Conservation (phyloP, 371 early-diverging fungal species). For the Mortierella sp. region DNA sequence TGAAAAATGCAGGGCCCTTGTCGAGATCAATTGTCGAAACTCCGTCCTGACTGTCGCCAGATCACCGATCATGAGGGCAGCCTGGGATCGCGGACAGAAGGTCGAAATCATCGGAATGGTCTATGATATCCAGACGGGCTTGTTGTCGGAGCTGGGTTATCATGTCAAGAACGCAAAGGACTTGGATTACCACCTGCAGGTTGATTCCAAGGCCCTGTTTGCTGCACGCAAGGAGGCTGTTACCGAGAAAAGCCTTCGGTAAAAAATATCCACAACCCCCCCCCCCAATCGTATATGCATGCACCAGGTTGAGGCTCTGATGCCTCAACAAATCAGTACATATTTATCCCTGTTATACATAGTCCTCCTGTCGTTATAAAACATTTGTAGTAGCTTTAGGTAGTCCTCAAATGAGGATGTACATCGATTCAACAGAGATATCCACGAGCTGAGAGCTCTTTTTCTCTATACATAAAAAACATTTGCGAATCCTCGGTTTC, state of each 20-base stretch:
- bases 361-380: too few relatives aligned
- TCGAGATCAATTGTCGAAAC: slow-evolving; percentile 82
- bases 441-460: too few relatives aligned
- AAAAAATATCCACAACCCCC: not conserved
- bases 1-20: slow-evolving; percentile 63
- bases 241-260: too few relatives aligned
- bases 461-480: not conserved
- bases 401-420: too few relatives aligned
- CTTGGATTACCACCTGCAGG: slow-evolving; percentile 42
- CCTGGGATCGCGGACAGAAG: slow-evolving; percentile 82
- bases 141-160: slow-evolving; percentile 60
- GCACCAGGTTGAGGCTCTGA: too few relatives aligned
- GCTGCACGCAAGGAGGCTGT: slow-evolving; percentile 15
- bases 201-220: slow-evolving; percentile 39
- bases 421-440: too few relatives aligned
- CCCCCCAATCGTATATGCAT: too few relatives aligned
- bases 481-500: too few relatives aligned
- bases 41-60: slow-evolving; percentile 80
- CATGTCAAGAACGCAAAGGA: slow-evolving; percentile 48
- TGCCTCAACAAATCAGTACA: too few relatives aligned
- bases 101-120: slow-evolving; percentile 89
- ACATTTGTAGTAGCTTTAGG: too few relatives aligned
- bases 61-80: slow-evolving; percentile 84
- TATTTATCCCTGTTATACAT: too few relatives aligned
- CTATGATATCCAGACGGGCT: slow-evolving; percentile 79